phyloP scores from a whole-genome alignment of 257 asterid genomes.

The Haberlea rhodopensis region DNA sequence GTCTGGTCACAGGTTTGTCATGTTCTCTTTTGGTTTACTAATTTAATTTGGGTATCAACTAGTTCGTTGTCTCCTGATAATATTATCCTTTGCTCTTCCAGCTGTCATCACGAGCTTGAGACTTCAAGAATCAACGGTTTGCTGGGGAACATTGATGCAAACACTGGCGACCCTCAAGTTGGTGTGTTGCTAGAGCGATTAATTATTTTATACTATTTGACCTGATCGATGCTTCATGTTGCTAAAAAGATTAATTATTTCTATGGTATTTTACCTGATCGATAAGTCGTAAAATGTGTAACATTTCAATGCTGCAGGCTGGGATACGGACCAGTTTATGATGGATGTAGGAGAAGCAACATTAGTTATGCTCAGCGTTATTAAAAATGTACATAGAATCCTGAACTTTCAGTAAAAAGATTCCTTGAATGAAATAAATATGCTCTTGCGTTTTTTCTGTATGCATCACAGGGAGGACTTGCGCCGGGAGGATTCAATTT shows the following conservation, averaged over 20 bases:
- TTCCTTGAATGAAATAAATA: background rate
- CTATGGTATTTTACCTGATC: no score
- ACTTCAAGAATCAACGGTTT: conserved; percentile 96
- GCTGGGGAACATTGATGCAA: conserved; percentile 92
- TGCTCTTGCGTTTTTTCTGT: background rate
- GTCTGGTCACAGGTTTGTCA: conserved; percentile 89
- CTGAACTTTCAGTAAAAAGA: background rate
- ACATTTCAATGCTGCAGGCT: conserved; percentile 49
- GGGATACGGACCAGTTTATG: conserved; percentile 98
- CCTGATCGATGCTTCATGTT: no score
- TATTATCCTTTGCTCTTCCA: conserved; percentile 22
- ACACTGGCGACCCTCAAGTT: conserved; percentile 89
- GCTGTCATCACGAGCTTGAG: conserved; percentile 94
- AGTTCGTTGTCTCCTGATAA: background rate
- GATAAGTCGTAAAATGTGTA: conserved; percentile 3
- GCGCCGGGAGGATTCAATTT: conserved; percentile 99
- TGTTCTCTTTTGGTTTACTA: conserved; percentile 7
- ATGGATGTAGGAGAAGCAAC: conserved; percentile 98
- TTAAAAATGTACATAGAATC: conserved; percentile 57
- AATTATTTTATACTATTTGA: background rate
- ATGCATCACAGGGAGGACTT: conserved; percentile 68
- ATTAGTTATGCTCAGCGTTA: conserved; percentile 72
- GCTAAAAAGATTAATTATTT: no score
- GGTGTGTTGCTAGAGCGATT: conserved; percentile 37
- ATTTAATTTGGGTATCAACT: background rate